A percentile compares a stretch with the other conserved stretches of the same genome.
phyloP scores from a whole-genome alignment of 1,284 basidiomycete species.

The Ganoderma resinaceum region DNA sequence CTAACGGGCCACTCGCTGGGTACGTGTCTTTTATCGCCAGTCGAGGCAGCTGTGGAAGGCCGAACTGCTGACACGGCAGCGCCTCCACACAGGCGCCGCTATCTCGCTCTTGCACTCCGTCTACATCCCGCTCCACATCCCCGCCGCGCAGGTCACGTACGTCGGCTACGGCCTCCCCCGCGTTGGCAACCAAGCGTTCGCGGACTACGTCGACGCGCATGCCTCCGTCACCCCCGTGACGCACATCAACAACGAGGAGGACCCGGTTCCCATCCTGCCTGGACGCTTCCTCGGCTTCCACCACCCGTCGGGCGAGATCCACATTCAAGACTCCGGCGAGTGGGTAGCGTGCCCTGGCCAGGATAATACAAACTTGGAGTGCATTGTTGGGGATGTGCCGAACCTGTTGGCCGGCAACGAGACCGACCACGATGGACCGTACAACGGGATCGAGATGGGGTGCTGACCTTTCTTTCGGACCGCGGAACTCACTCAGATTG shows the following conservation, averaged over 20 bases:
- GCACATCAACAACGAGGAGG: constrained; percentile 42
- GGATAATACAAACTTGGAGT: constrained; percentile 59
- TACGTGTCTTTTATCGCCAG: constrained; percentile 11
- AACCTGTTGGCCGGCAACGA: constrained; percentile 52
- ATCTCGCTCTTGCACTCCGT: constrained; percentile 56
- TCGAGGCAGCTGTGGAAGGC: neutral
- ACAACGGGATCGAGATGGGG: constrained; percentile 61
- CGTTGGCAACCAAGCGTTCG: constrained; percentile 67
- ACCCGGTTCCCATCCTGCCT: constrained; percentile 42
- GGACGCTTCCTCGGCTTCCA: constrained; percentile 60
- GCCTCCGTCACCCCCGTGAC: constrained; percentile 44
- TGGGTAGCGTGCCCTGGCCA: constrained; percentile 61
- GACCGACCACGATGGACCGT: constrained; percentile 63
- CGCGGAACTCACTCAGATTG: neutral
- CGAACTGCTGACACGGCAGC: neutral
- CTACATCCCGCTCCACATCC: constrained; percentile 54
- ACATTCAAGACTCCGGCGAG: constrained; percentile 54
- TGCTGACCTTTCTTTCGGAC: constrained; percentile 38
- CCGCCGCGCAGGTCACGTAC: constrained; percentile 46
- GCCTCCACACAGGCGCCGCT: constrained; percentile 45
- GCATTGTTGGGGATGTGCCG: constrained; percentile 62
- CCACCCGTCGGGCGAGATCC: constrained; percentile 65
- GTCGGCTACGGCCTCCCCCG: constrained; percentile 62
- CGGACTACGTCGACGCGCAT: constrained; percentile 60
- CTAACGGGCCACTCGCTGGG: constrained; percentile 51